Evolutionary conservation across 1,139 yeast species (phyloP).

Genomic region (Citeromyces hawaiiensis): DNA sequence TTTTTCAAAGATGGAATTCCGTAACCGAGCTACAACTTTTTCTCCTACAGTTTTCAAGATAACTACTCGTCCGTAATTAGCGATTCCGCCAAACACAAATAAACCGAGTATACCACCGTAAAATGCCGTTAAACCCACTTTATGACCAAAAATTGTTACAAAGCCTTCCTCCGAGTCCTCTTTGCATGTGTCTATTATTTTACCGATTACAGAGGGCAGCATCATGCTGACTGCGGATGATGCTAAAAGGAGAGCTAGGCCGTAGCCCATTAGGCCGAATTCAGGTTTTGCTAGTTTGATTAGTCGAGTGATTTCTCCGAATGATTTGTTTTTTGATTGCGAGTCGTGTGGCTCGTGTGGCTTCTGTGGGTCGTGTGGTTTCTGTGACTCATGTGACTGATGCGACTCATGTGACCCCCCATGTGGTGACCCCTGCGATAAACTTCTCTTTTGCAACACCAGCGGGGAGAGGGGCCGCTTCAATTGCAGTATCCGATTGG

Average conservation of each 20-base stretch:
- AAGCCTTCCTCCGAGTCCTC: constrained; percentile 21
- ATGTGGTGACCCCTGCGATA: no score
- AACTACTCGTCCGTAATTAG: constrained; percentile 39
- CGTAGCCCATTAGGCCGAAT: constrained; percentile 14
- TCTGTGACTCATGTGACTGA: no score
- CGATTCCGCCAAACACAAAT: constrained; percentile 31
- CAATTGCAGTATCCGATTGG: no score
- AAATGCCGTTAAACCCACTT: constrained; percentile 13
- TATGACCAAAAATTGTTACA: constrained; percentile 10
- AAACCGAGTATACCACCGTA: constrained; percentile 18
- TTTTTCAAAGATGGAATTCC: constrained; percentile 35
- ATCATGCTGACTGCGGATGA: constrained; percentile 26
- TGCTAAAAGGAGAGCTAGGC: constrained; percentile 13
- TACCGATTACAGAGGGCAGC: constrained; percentile 32
- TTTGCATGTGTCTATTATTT: constrained; percentile 27
- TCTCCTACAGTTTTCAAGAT: constrained; percentile 37
- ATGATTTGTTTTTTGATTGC: constrained; percentile 5
- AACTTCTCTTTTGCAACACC: no score
- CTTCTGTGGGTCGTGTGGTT: background rate
- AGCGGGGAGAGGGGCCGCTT: no score
- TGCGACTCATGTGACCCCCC: no score
- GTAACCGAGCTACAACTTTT: constrained; percentile 34
- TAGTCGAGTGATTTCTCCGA: constrained; percentile 14
- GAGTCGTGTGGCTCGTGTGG: no score
- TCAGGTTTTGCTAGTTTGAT: constrained; percentile 16